phyloP scores from a whole-genome alignment of 805 yeast species.

The Starmerella floris region DNA sequence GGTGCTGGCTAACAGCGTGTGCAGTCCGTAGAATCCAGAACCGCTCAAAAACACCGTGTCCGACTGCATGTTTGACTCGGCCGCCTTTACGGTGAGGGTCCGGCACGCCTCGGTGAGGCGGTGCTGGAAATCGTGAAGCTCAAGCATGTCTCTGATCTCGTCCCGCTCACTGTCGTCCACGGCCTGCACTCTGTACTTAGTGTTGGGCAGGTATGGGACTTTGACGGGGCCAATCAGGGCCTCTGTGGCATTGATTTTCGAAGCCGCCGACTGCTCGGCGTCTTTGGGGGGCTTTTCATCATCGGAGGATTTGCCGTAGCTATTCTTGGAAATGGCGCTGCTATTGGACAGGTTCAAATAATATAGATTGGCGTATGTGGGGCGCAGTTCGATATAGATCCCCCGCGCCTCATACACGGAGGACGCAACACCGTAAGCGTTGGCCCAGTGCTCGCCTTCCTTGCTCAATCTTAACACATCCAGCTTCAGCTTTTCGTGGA shows the following conservation, averaged over 20 bases:
- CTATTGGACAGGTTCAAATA: constrained; percentile 38
- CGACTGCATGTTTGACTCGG: not conserved
- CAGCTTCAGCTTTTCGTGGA: constrained; percentile 53
- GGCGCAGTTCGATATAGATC: constrained; percentile 59
- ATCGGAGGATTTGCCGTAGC: not conserved
- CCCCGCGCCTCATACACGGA: constrained; percentile 57
- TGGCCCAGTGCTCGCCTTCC: constrained; percentile 49
- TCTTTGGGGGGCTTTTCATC: not conserved
- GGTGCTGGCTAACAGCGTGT: constrained; percentile 8
- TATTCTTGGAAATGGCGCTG: not conserved
- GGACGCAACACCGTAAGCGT: constrained; percentile 63
- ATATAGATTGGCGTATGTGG: constrained; percentile 54
- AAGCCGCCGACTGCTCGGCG: not conserved
- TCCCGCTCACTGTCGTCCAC: not conserved
- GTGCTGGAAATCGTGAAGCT: not conserved
- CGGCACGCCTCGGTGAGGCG: constrained; percentile 3
- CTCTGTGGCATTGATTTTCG: not conserved
- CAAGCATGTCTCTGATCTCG: not conserved
- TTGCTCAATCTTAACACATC: constrained; percentile 45
- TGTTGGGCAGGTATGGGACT: not conserved
- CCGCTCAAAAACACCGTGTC: constrained; percentile 10
- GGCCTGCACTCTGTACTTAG: not conserved
- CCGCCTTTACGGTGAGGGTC: not conserved
- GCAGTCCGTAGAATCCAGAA: constrained; percentile 16
- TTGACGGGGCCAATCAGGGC: constrained; percentile 7